Conservation (phyloP, 2,329 filamentous ascomycete species). For the Ilyonectria sp. region DNA sequence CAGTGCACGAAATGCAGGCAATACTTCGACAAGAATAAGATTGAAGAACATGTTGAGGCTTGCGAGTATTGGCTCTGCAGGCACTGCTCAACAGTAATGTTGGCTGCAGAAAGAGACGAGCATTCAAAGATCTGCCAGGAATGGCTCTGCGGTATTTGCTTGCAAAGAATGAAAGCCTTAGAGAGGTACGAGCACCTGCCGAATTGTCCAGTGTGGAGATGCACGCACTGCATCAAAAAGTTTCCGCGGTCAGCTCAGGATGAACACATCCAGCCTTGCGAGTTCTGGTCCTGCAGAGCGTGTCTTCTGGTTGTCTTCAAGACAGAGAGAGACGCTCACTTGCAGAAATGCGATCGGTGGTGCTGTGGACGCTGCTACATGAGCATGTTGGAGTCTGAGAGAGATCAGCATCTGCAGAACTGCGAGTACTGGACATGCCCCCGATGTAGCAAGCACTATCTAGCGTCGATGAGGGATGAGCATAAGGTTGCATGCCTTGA, state of each 20-base stretch:
- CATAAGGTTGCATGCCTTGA: constrained; percentile 20
- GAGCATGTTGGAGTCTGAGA: constrained; percentile 23
- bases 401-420: constrained; percentile 26
- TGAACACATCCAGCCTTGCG: constrained; percentile 17
- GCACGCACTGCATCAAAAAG: constrained; percentile 19
- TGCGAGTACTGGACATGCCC: constrained; percentile 24
- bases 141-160: constrained; percentile 16
- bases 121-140: constrained; percentile 26
- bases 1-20: constrained; percentile 3
- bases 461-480: constrained; percentile 10
- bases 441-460: constrained; percentile 20
- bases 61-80: constrained; percentile 26
- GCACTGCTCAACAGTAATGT: constrained; percentile 6
- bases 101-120: constrained; percentile 21
- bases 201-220: constrained; percentile 23
- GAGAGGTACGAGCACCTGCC: constrained; percentile 13
- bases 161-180: background rate
- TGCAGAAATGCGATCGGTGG: constrained; percentile 24
- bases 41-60: constrained; percentile 16
- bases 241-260: constrained; percentile 21
- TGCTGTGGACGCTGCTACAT: constrained; percentile 15
- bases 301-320: background rate
- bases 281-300: constrained; percentile 7
- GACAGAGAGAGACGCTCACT: constrained; percentile 25
- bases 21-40: background rate